Conservation (phyloP, 2,329 filamentous ascomycete genomes). For the Peltaster fructicola region DNA sequence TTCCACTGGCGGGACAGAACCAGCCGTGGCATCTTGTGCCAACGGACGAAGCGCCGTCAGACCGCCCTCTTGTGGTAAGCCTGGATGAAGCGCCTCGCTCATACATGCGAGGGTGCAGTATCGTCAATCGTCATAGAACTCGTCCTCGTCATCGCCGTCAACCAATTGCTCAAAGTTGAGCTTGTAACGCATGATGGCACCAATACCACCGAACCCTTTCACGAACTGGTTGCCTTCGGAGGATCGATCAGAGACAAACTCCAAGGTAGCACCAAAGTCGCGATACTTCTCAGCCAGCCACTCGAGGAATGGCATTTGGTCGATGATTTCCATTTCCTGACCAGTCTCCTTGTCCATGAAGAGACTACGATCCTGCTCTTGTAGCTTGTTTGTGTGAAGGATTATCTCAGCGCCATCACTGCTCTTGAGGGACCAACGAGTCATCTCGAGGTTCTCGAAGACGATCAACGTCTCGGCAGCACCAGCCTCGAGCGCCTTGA, state of each 20-base stretch:
- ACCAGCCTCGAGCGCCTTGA: slow-evolving; percentile 91
- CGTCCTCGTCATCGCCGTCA: slow-evolving; percentile 58
- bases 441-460: slow-evolving; percentile 93
- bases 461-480: slow-evolving; percentile 90
- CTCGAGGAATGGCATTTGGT: slow-evolving; percentile 87
- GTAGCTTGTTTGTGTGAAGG: slow-evolving; percentile 73
- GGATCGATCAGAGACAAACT: slow-evolving; percentile 94
- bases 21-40: slow-evolving; percentile 15
- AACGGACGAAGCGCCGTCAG: slow-evolving; percentile 36
- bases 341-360: slow-evolving; percentile 95
- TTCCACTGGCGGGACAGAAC: slow-evolving; percentile 13
- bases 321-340: slow-evolving; percentile 88
- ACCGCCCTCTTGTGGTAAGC: slow-evolving; percentile 29
- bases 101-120: slow-evolving; percentile 40
- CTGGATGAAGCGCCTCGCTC: slow-evolving; percentile 69
- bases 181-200: slow-evolving; percentile 94
- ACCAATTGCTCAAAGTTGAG: slow-evolving; percentile 99
- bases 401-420: slow-evolving; percentile 54
- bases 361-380: slow-evolving; percentile 60
- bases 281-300: slow-evolving; percentile 99
- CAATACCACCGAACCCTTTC: slow-evolving; percentile 97
- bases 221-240: slow-evolving; percentile 99
- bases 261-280: slow-evolving; percentile 85
- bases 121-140: slow-evolving; percentile 73
- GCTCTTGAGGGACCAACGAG: slow-evolving; percentile 75